Evolutionary conservation across 352 stramenopile species (phyloP), one percentile per base, ranked within the genome.

Genomic region (Elongisporangium anandrum): DNA sequence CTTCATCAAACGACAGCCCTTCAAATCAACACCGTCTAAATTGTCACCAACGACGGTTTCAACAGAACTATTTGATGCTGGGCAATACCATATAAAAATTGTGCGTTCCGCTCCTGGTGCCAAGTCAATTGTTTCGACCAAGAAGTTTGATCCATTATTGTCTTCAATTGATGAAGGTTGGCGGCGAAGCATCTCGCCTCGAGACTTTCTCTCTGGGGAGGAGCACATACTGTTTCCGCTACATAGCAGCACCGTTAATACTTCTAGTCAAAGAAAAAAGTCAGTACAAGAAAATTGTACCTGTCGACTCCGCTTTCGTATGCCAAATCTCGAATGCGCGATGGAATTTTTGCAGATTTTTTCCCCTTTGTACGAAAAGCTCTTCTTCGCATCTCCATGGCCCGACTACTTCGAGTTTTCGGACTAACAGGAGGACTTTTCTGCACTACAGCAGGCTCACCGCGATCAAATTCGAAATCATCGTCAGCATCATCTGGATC

Each of bases 31-130:
- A 19, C 69, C 66, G 50, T 94, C 87, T 41, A 77, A 57, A 24
- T 66, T 77, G 26, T 81, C 70, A 19, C 66, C 63, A 63, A 66
- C 69, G 15, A 73, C 58, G 16, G 59, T 55, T 65, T 87, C 79
- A 20, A 77, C 63, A 53, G 67, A 75, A 38, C 63, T 70, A 39
- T 65, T 79, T 17, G 74, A 69, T 23, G 65, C 55, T 0, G 85
- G 86, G 45, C 75, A 81, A 60, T 96, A 96, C 87, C 85, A 96
- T 55, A 96, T 81, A 22, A 94, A 70, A 59, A 96, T 93, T n/a
- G 84, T 96, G 17, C 87, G 80, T 62, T 96, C 87, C 10, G 92
- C 77, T 23, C 87, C 87, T 58, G 87, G 87, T 19, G 85, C 73
- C n/a, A 96, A 57, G 57, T 95, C 86, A 56, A 96, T 79, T 7